phyloP scores from a whole-genome alignment of 106 monocot species.

The Dactylorhiza incarnata region DNA sequence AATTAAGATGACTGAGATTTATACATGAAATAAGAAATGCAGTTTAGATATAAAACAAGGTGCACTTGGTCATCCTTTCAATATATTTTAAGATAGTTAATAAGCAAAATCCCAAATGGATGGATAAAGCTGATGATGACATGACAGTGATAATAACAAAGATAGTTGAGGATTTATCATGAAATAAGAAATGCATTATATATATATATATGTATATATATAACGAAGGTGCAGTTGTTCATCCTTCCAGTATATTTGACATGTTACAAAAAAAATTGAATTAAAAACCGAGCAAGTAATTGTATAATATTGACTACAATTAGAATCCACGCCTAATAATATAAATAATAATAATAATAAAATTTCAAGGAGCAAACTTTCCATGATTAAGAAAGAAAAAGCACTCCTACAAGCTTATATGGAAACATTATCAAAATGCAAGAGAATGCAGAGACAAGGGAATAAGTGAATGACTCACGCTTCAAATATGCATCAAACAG shows the following conservation, averaged over 20 bases:
- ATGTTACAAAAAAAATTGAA: too few relatives aligned
- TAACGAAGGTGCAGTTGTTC: too few relatives aligned
- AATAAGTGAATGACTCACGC: slow-evolving; percentile 35
- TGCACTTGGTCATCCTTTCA: background rate
- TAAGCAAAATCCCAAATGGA: too few relatives aligned
- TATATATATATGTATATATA: too few relatives aligned
- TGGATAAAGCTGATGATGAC: too few relatives aligned
- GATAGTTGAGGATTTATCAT: too few relatives aligned
- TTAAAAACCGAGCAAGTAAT: background rate
- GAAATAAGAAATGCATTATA: too few relatives aligned
- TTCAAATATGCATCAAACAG: slow-evolving; percentile 78
- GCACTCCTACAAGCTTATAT: background rate
- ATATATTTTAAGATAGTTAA: too few relatives aligned
- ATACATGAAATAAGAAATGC: background rate
- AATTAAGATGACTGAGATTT: background rate
- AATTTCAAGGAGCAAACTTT: too few relatives aligned
- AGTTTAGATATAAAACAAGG: background rate
- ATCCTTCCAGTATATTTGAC: too few relatives aligned
- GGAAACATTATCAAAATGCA: background rate
- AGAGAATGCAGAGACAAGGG: background rate
- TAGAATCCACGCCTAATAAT: background rate
- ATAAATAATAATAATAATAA: background rate
- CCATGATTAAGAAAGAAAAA: background rate
- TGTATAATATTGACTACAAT: background rate
- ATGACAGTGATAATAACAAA: too few relatives aligned